Percentiles rank a stretch among this genome's conserved stretches.
Evolutionary conservation across 768 basidiomycete genomes (phyloP).

Genomic region (Mrakia blollopis): DNA sequence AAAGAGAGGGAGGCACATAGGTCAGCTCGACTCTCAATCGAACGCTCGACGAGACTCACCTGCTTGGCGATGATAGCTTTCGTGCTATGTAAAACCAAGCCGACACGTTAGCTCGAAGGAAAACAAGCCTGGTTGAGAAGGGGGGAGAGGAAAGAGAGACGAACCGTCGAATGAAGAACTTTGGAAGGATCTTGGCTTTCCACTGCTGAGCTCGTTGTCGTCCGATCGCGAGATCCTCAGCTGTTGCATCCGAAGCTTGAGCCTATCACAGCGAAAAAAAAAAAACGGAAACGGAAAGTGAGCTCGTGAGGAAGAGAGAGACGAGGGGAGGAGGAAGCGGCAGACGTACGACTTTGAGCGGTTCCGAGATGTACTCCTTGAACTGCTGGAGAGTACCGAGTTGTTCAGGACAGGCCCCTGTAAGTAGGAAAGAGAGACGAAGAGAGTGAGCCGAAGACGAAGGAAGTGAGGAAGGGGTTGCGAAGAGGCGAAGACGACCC

Average conservation of each 20-base stretch:
- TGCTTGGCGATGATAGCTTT: constrained; percentile 61
- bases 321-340: neutral
- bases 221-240: constrained; percentile 37
- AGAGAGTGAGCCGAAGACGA: neutral
- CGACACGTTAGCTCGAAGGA: too few species aligned
- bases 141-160: too few species aligned
- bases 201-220: constrained; percentile 53
- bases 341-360: constrained; percentile 37
- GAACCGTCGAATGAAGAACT: constrained; percentile 63
- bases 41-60: constrained; percentile 48
- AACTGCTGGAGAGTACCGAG: constrained; percentile 72
- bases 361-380: constrained; percentile 58
- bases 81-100: constrained; percentile 48
- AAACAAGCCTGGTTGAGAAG: too few species aligned
- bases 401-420: constrained; percentile 79
- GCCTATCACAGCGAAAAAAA: constrained; percentile 30
- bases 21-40: neutral
- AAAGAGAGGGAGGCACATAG: neutral
- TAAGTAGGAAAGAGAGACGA: constrained; percentile 48
- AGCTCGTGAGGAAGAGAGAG: too few species aligned
- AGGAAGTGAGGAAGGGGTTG: too few species aligned
- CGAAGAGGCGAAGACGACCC: neutral
- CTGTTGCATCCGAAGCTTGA: constrained; percentile 40
- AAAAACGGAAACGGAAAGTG: neutral
- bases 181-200: constrained; percentile 64